Base-by-base conservation (phyloP, 169 alveolate genomes). In the Cryptosporidium meleagridis region DNA sequence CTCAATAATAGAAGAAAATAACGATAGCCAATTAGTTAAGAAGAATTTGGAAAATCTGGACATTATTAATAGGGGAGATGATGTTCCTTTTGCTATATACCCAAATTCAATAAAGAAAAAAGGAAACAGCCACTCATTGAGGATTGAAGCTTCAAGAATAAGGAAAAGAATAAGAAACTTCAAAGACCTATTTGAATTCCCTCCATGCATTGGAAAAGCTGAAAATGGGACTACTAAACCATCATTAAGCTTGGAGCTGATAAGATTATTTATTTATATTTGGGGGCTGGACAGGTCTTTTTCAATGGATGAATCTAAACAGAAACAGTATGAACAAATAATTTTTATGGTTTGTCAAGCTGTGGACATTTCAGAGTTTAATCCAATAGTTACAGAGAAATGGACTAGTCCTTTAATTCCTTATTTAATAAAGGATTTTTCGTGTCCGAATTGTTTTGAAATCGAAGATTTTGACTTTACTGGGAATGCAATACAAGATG, bases 381-480 rank as follows among this genome's bases (percentile, higher is more conserved):
- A 44, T 23, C 69, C 72, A 44, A 18, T 59, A 10, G 53, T 80
- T 33, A 59, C 73, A 8, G 58, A 58, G 29, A 48, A 48, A 14
- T 80, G 89, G 89, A 26, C 18, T 39, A 44, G 45, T 62, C 89
- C 89, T 4, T 29, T 62, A 26, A n/a, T 59, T 29, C 35, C 89
- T 9, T 80, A 44, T 29, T 18, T 65, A n/a, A 80, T 80, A 2
- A 80, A 80, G 9, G 89, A 80, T 23, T 65, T 80, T 62, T 9
- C 12, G 18, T 80, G 89, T 33, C 89, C 89, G 3, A 55, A 80
- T 29, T 80, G 89, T 65, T 48, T 80, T 65, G 89, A 65, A 80
- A 80, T 80, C 2, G 89, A 80, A 10, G 89, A 80, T 16, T 80
- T 80, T 44, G 89, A 80, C 70, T 65, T 80, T 44, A 80, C 70